Conservation (phyloP, 495 filamentous ascomycete genomes). For the Neurospora sp. region DNA sequence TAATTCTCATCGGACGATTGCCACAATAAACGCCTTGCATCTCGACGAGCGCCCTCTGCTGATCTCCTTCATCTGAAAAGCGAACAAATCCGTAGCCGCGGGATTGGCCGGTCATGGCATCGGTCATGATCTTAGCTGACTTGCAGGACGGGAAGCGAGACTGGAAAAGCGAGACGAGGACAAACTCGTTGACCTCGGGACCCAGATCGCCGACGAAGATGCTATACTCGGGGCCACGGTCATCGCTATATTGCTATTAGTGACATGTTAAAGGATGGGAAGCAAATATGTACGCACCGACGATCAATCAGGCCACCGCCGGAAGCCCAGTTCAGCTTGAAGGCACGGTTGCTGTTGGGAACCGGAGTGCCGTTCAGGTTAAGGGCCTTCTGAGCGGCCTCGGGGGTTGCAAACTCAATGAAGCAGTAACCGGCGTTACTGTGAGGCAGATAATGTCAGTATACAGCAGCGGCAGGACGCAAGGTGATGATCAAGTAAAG, state of each 20-base stretch:
- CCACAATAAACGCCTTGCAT: slow-evolving; percentile 99
- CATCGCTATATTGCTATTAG: slow-evolving; percentile 53
- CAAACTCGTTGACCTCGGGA: slow-evolving; percentile 97
- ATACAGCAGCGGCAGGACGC: background rate
- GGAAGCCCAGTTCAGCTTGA: slow-evolving; percentile 99
- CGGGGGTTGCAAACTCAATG: slow-evolving; percentile 78
- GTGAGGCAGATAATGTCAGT: slow-evolving; percentile 1
- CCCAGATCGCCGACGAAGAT: slow-evolving; percentile 98
- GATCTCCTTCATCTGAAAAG: slow-evolving; percentile 87
- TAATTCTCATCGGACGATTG: slow-evolving; percentile 98
- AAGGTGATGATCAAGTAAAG: background rate
- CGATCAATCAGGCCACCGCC: slow-evolving; percentile 92
- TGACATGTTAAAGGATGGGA: slow-evolving; percentile 1
- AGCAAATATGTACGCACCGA: slow-evolving; percentile 45
- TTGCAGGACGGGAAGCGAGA: slow-evolving; percentile 94
- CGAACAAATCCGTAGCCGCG: slow-evolving; percentile 97
- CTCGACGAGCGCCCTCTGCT: slow-evolving; percentile 87
- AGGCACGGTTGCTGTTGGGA: slow-evolving; percentile 86
- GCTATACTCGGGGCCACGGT: slow-evolving; percentile 88
- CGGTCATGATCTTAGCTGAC: slow-evolving; percentile 99
- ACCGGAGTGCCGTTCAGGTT: slow-evolving; percentile 81
- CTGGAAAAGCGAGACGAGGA: slow-evolving; percentile 94
- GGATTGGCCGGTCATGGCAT: slow-evolving; percentile 94
- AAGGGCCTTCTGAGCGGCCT: slow-evolving; percentile 84
- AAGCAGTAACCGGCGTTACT: slow-evolving; percentile 99